phyloP scores from a whole-genome alignment of 2,329 filamentous ascomycete species.

The Aschersonia sp. region DNA sequence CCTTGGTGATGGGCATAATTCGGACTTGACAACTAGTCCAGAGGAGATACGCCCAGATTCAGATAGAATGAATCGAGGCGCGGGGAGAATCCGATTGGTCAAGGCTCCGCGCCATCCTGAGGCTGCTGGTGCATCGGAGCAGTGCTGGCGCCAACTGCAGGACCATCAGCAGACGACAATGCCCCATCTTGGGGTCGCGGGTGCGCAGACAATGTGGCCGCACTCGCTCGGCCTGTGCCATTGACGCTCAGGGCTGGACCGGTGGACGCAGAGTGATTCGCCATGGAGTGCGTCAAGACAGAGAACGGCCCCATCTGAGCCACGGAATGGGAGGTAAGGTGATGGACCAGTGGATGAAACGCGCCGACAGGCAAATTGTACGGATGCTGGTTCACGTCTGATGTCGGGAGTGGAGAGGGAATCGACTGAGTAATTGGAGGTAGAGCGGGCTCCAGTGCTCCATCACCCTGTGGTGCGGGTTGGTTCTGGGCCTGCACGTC shows the following conservation, averaged over 20 bases:
- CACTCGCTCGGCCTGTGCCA: conserved; percentile 14
- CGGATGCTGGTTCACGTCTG: conserved; percentile 11
- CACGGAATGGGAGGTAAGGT: conserved; percentile 7
- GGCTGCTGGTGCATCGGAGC: conserved; percentile 18
- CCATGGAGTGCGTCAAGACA: conserved; percentile 14
- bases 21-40: too few relatives aligned
- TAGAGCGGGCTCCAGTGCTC: not conserved
- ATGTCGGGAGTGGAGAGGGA: conserved; percentile 13
- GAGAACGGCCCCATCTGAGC: conserved; percentile 8
- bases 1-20: too few relatives aligned
- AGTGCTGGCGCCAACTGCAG: conserved; percentile 17
- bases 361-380: conserved; percentile 7
- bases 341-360: conserved; percentile 6
- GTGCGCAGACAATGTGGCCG: conserved; percentile 12
- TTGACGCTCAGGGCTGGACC: conserved; percentile 7
- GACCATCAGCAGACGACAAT: not conserved
- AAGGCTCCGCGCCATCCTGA: not conserved
- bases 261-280: conserved; percentile 10
- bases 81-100: not conserved
- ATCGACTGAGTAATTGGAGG: conserved; percentile 10
- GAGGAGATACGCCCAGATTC: too few relatives aligned
- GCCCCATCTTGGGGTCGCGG: conserved; percentile 8
- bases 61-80: too few relatives aligned
- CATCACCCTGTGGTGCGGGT: not conserved
- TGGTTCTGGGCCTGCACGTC: conserved; percentile 13